Evolutionary conservation across 2,329 filamentous ascomycete genomes (phyloP).

Genomic region (Aspergillus candidus): DNA sequence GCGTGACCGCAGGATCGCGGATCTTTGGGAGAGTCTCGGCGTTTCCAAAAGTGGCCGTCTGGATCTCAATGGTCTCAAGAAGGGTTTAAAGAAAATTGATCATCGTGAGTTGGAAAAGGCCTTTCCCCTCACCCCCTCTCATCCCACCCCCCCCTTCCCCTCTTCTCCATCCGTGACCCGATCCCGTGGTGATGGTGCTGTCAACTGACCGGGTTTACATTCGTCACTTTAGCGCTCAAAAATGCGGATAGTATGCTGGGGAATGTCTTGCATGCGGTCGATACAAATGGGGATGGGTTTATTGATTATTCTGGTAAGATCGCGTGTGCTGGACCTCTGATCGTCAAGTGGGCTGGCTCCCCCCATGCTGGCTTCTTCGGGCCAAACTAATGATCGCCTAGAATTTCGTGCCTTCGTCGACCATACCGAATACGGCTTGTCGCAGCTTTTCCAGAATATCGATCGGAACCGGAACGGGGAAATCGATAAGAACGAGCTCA

Average conservation of each 20-base stretch:
- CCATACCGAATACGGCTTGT: constrained; percentile 77
- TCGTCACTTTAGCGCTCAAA: constrained; percentile 59
- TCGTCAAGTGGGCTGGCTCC: constrained; percentile 8
- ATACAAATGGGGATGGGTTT: constrained; percentile 78
- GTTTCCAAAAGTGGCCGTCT: constrained; percentile 69
- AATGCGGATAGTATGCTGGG: constrained; percentile 82
- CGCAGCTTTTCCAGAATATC: constrained; percentile 75
- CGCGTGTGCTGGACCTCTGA: constrained; percentile 7
- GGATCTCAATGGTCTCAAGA: constrained; percentile 77
- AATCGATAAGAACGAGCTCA: constrained; percentile 79
- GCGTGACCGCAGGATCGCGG: constrained; percentile 73
- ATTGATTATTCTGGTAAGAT: constrained; percentile 81
- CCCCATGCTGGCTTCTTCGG: constrained; percentile 12
- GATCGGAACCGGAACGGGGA: constrained; percentile 80
- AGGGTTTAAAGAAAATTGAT: constrained; percentile 79
- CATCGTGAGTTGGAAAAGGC: constrained; percentile 61
- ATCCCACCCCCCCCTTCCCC: too few species aligned
- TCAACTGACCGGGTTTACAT: constrained; percentile 18
- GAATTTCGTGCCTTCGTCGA: constrained; percentile 89
- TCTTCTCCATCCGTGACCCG: constrained; percentile 7
- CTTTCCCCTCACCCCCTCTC: too few species aligned
- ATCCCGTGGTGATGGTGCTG: constrained; percentile 16
- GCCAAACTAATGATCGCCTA: constrained; percentile 34
- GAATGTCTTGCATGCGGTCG: constrained; percentile 74
- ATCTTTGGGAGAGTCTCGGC: constrained; percentile 79